Evolutionary conservation across 1,139 yeast genomes (phyloP).

Genomic region (Kazachstania sp.): DNA sequence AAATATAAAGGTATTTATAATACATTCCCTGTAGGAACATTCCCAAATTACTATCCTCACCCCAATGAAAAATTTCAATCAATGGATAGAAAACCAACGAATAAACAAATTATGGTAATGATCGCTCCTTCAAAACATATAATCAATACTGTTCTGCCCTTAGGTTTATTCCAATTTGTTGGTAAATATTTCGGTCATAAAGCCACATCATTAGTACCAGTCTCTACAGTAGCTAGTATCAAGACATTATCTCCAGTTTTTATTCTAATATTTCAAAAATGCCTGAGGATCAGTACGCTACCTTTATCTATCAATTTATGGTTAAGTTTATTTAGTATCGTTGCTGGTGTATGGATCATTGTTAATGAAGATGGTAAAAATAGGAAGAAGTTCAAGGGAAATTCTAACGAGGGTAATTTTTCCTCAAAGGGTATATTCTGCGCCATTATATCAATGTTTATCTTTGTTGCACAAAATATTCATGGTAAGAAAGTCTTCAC

Average conservation of each 20-base stretch:
- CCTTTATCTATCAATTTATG: slow-evolving; percentile 63
- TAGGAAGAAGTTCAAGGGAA: slow-evolving; percentile 1
- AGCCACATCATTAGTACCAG: slow-evolving; percentile 86
- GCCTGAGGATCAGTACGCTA: slow-evolving; percentile 46
- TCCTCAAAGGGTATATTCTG: slow-evolving; percentile 61
- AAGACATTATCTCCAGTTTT: slow-evolving; percentile 86
- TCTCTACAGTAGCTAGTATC: slow-evolving; percentile 86
- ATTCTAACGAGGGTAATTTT: slow-evolving; percentile 20
- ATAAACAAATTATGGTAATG: slow-evolving; percentile 21
- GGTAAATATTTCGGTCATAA: slow-evolving; percentile 89
- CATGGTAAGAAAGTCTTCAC: slow-evolving; percentile 85
- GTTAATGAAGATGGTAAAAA: slow-evolving; percentile 26
- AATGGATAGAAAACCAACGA: slow-evolving; percentile 7
- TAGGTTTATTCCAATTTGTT: slow-evolving; percentile 84
- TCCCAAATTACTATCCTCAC: slow-evolving; percentile 35
- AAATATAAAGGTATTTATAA: slow-evolving; percentile 15
- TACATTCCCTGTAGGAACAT: slow-evolving; percentile 47
- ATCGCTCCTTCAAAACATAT: slow-evolving; percentile 38
- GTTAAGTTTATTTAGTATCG: slow-evolving; percentile 49
- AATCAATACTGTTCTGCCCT: slow-evolving; percentile 68
- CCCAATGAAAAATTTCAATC: neutral
- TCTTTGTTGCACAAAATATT: slow-evolving; percentile 87
- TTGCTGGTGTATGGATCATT: slow-evolving; percentile 32
- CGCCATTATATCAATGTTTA: slow-evolving; percentile 74
- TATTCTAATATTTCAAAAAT: slow-evolving; percentile 68